Evolutionary conservation across 2,329 filamentous ascomycete genomes (phyloP).

Genomic region (Stemphylium lycopersici): DNA sequence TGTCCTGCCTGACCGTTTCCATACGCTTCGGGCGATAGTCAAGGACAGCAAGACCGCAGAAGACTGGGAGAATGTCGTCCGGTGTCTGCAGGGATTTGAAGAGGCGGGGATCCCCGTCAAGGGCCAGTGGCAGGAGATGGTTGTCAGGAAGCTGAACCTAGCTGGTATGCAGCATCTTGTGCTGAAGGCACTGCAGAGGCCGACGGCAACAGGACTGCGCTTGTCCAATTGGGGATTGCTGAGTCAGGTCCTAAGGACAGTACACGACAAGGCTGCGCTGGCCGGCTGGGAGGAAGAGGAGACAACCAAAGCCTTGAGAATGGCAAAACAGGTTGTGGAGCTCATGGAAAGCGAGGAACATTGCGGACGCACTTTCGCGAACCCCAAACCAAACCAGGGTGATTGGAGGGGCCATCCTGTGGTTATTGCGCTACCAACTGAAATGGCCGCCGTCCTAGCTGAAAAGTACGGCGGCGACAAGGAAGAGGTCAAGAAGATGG

Average conservation of each 20-base stretch:
- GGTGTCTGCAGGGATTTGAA: constrained; percentile 39
- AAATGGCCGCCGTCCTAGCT: constrained; percentile 51
- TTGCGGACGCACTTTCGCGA: constrained; percentile 18
- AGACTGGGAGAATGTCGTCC: constrained; percentile 46
- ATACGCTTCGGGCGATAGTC: constrained; percentile 22
- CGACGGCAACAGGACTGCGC: constrained; percentile 32
- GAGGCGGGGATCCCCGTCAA: constrained; percentile 31
- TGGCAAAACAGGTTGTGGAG: constrained; percentile 48
- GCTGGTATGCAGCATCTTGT: constrained; percentile 36
- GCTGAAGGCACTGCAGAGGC: constrained; percentile 38
- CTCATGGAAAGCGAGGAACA: constrained; percentile 53
- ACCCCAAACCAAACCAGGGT: constrained; percentile 18
- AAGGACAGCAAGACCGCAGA: constrained; percentile 26
- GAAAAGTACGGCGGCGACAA: constrained; percentile 46
- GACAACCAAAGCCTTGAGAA: constrained; percentile 47
- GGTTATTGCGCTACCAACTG: constrained; percentile 52
- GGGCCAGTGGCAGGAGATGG: constrained; percentile 18
- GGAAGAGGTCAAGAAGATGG: constrained; percentile 50
- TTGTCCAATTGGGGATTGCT: constrained; percentile 35
- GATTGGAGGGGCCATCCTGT: constrained; percentile 38
- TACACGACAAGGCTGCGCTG: constrained; percentile 43
- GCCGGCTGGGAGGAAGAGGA: constrained; percentile 47
- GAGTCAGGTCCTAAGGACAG: constrained; percentile 41
- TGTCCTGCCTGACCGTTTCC: constrained; percentile 19
- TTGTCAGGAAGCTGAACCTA: constrained; percentile 27